A percentile compares a stretch with the other conserved stretches of the same genome.
Conservation (phyloP, 176 grass and related monocot genomes). For the Zizania latifolia region DNA sequence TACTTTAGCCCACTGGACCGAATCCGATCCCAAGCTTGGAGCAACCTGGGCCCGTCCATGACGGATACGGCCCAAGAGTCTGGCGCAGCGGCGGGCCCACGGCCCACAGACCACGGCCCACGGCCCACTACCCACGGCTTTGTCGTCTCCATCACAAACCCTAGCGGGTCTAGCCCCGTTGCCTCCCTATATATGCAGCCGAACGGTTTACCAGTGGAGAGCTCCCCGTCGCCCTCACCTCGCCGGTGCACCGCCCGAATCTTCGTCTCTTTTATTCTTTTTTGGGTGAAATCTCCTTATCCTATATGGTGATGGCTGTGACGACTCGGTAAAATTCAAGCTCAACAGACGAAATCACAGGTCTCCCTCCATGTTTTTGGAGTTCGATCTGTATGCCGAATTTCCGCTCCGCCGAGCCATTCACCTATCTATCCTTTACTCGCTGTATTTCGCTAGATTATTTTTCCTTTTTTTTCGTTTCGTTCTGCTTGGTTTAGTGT, state of each 20-base stretch:
- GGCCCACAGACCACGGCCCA: no score
- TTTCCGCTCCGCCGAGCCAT: constrained; percentile 40
- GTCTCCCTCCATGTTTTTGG: constrained; percentile 31
- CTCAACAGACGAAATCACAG: constrained; percentile 93
- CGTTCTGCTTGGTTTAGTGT: neutral
- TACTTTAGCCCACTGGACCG: neutral
- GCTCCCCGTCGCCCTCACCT: no score
- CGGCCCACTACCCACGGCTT: neutral
- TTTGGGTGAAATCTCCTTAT: no score
- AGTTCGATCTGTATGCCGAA: constrained; percentile 70
- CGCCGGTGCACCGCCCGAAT: no score
- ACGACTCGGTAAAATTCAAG: constrained; percentile 73
- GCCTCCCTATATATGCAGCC: neutral
- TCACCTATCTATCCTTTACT: neutral
- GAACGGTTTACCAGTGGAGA: no score
- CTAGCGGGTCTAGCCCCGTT: neutral
- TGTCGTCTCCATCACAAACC: neutral
- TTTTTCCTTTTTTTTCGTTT: neutral
- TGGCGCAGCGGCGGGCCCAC: neutral
- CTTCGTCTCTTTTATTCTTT: no score
- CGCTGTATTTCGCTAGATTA: neutral
- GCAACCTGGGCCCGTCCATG: neutral
- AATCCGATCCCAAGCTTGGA: neutral
- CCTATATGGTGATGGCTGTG: constrained; percentile 39
- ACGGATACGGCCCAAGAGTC: neutral